Base-by-base conservation (phyloP, 345 rosid genomes). In the Populus ilicifolia region DNA sequence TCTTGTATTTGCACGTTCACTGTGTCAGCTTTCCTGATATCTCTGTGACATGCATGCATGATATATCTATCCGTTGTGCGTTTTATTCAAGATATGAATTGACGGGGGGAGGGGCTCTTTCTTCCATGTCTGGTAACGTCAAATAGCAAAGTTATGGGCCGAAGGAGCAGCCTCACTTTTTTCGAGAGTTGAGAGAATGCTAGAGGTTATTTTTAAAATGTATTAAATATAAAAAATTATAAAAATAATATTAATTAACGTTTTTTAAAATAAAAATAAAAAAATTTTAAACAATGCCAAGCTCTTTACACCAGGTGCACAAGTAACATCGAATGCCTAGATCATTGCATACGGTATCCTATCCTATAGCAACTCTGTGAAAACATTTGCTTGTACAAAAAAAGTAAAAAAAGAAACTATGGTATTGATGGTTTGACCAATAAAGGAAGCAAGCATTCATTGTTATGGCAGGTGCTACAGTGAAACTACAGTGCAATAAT, bases 401-500 rank as follows among this genome's bases (percentile, higher is more conserved):
- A 10, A 23, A 1, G 29, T 0, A 0, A 54, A 54, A 10, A 2
- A 56, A 56, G 7, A 59, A 9, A 16, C 25, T 9, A 9, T 59
- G 25, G 0, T 52, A 20, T 7, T 52, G 21, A 20, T 5, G 1
- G 2, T 14, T 14, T 46, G 16, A 14, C 64, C 29, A 4, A 10
- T n/a, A 11, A 59, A 59, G 63, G 10, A 25, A n/a, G 17, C 25
- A 1, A 4, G 64, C 29, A 25, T 41, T 50, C 7, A 68, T 67
- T 21, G 9, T 14, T 11, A 10, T 27, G 13, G 70, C 86, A 93
- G 99, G 92, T 17, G 96, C 95, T 5, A 79, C 79, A 1, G 97
- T 96, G 21, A 90, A 87, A 78, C 82, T 96, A 21, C 54, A 79
- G 80, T 96, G 99, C 89, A 91, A 88, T 76, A 87, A 86, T 86